Evolutionary conservation across 768 basidiomycete genomes (phyloP).

Genomic region (Cantharellus cinnabarinus): DNA sequence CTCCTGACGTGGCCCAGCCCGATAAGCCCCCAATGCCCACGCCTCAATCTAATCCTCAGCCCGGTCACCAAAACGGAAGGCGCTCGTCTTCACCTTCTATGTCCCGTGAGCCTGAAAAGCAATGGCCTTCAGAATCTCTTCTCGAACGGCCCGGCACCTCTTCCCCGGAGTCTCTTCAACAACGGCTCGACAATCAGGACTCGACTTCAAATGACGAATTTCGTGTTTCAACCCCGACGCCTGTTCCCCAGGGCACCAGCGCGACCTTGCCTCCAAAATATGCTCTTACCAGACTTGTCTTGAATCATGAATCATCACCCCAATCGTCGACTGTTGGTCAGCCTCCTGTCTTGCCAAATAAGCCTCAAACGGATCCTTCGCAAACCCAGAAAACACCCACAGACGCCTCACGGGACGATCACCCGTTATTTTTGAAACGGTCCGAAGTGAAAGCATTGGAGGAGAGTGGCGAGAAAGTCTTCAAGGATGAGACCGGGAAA

Average conservation of each 20-base stretch:
- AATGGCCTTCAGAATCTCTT: not conserved
- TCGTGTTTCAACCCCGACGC: not conserved
- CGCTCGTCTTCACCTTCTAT: not conserved
- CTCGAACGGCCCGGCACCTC: not conserved
- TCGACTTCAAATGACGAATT: not conserved
- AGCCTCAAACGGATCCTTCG: not conserved
- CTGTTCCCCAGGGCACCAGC: not conserved
- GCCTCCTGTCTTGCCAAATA: not conserved
- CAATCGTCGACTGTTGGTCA: not conserved
- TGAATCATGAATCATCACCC: not conserved
- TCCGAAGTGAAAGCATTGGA: not conserved
- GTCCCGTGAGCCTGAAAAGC: not conserved
- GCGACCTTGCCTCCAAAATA: not conserved
- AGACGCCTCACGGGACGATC: not conserved
- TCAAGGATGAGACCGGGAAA: not conserved
- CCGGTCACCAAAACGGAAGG: not conserved
- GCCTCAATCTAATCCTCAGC: not conserved
- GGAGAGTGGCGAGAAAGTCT: not conserved
- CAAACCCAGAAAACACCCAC: not conserved
- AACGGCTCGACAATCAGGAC: too few relatives aligned
- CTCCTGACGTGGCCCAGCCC: too few relatives aligned
- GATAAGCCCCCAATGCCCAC: too few relatives aligned
- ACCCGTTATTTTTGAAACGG: not conserved
- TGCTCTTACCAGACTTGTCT: not conserved
- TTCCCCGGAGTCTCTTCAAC: too few relatives aligned